Conservation (phyloP, 208 protist species). For the Acanthamoeba royreba region DNA sequence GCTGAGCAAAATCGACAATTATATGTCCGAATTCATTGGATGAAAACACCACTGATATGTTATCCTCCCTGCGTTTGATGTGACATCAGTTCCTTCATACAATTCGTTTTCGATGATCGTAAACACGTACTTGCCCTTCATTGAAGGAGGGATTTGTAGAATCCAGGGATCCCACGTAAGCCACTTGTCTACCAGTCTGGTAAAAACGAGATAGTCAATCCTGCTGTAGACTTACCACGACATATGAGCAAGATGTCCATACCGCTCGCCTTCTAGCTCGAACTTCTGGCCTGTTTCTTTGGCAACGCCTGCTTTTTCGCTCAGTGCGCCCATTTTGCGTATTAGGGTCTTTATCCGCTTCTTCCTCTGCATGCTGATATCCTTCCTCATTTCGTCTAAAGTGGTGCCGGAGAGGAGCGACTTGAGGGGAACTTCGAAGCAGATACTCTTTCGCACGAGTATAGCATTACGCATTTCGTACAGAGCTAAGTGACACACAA, state of each 20-base stretch:
- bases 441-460: constrained; percentile 25
- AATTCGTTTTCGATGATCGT: not conserved
- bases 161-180: constrained; percentile 42
- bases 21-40: constrained; percentile 39
- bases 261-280: not conserved
- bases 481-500: not conserved
- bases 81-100: no score
- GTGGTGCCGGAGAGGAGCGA: not conserved
- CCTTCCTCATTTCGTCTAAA: constrained; percentile 14
- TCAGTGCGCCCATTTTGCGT: not conserved
- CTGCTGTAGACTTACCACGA: no score
- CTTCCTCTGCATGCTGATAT: constrained; percentile 5
- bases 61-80: not conserved
- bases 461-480: constrained; percentile 12
- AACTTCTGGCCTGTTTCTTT: not conserved
- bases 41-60: not conserved
- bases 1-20: not conserved
- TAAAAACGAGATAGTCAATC: not conserved
- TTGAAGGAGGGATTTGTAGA: not conserved
- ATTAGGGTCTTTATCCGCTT: constrained; percentile 26
- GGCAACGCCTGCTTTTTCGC: constrained; percentile 7
- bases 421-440: constrained; percentile 29
- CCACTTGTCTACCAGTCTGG: not conserved
- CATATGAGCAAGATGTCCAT: no score
- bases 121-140: constrained; percentile 19